A percentile compares a stretch with the other conserved stretches of the same genome.
Evolutionary conservation across 139 green algal genomes (phyloP).

Genomic region (Yamagishiella unicocca): DNA sequence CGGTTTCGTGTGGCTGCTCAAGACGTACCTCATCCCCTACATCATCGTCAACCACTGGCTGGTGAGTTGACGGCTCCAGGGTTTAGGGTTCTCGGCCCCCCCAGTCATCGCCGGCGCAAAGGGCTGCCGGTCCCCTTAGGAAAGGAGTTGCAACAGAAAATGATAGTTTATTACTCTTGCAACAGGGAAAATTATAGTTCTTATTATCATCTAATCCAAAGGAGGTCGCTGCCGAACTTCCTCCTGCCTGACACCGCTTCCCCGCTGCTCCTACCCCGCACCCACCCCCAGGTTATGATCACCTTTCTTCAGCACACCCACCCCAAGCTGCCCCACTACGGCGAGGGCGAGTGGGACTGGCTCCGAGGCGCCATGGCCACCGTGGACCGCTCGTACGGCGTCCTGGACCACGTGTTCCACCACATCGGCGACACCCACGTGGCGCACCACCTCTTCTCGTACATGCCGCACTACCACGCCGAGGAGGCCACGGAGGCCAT

Average conservation of each 20-base stretch:
- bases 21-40: constrained; percentile 87
- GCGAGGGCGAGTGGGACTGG: constrained; percentile 91
- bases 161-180: no score
- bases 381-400: constrained; percentile 87
- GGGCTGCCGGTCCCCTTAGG: no score
- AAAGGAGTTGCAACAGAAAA: no score
- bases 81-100: no score
- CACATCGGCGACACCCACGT: constrained; percentile 96
- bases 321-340: constrained; percentile 85
- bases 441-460: constrained; percentile 93
- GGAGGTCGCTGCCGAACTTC: no score
- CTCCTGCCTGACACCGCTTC: no score
- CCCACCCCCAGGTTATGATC: constrained; percentile 71
- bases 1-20: constrained; percentile 80
- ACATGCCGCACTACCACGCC: constrained; percentile 95
- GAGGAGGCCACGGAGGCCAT: constrained; percentile 86
- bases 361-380: constrained; percentile 90
- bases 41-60: constrained; percentile 93
- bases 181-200: no score
- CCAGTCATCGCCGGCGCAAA: no score
- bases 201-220: no score
- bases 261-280: background rate
- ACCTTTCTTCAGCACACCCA: constrained; percentile 94
- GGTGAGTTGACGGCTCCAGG: constrained; percentile 54
- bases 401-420: constrained; percentile 86